These are phyloP conservation scores for Trichosporon sp. DNA, from an alignment of 1,284 basidiomycete species.

Conservation along the genomic window DNA sequence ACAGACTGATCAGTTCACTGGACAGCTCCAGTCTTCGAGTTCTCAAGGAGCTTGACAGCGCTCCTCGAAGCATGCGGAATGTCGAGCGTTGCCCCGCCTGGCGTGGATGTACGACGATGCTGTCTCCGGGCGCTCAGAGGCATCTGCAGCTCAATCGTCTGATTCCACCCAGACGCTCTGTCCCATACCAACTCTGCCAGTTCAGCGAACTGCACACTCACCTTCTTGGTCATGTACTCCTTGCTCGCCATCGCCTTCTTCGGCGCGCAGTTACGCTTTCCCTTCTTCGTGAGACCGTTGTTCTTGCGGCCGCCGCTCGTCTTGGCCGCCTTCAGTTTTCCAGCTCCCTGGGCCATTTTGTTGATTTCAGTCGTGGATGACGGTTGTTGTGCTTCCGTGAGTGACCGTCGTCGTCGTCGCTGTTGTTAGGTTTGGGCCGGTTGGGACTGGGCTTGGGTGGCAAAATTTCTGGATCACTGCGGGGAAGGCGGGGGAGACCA, in stretches of 20 bases:
- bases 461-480: slow-evolving; percentile 17
- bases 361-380: slow-evolving; percentile 15
- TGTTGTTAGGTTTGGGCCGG: slow-evolving; percentile 9
- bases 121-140: no score
- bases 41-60: not conserved
- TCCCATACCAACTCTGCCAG: no score
- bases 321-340: slow-evolving; percentile 46
- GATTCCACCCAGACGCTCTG: no score
- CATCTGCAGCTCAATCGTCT: no score
- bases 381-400: not conserved
- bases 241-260: slow-evolving; percentile 43
- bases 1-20: no score
- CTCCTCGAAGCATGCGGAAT: no score
- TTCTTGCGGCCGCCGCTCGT: slow-evolving; percentile 49
- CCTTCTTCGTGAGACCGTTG: slow-evolving; percentile 47
- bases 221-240: slow-evolving; percentile 47
- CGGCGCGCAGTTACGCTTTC: slow-evolving; percentile 48
- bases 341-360: slow-evolving; percentile 52
- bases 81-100: no score
- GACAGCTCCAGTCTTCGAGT: no score
- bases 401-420: not conserved
- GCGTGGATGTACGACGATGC: no score
- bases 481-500: not conserved
- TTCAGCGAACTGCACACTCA: slow-evolving; percentile 27
- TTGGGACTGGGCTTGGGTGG: slow-evolving; percentile 21